Evolutionary conservation across 306 rosid genomes (phyloP).

Genomic region (Luffa acutangula): DNA sequence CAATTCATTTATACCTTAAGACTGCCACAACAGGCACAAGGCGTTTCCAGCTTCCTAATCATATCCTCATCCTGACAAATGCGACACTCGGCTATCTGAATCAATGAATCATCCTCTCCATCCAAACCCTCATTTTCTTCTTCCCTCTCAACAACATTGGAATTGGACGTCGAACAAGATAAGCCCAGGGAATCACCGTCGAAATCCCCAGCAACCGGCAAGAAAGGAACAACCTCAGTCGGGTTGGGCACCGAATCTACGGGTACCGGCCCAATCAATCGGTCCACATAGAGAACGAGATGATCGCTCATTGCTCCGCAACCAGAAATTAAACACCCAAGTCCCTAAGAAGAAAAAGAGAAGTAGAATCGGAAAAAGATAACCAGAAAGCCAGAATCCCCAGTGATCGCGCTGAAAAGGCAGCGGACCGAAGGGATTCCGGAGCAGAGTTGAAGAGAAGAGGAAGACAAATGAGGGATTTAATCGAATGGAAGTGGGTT

Average conservation of each 20-base stretch:
- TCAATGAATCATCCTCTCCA: constrained; percentile 56
- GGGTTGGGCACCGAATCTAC: constrained; percentile 25
- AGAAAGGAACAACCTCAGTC: constrained; percentile 17
- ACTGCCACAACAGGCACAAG: constrained; percentile 92
- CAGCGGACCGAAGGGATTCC: constrained; percentile 29
- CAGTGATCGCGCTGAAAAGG: constrained; percentile 18
- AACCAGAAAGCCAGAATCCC: constrained; percentile 10
- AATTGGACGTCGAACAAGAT: constrained; percentile 19
- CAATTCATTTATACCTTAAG: constrained; percentile 46
- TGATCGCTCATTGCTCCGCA: constrained; percentile 66
- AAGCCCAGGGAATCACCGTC: constrained; percentile 18
- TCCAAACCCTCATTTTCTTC: constrained; percentile 19
- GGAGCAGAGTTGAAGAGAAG: constrained; percentile 15
- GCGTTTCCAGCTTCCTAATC: constrained; percentile 60
- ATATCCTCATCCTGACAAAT: constrained; percentile 94
- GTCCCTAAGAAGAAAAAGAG: not conserved
- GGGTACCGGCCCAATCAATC: constrained; percentile 34
- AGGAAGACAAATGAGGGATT: not conserved
- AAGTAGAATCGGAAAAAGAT: not conserved
- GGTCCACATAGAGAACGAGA: constrained; percentile 69
- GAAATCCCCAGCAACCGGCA: constrained; percentile 2
- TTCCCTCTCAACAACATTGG: constrained; percentile 5
- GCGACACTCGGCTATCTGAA: constrained; percentile 82
- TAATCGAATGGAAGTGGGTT: not conserved
- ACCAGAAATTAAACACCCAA: constrained; percentile 13